Evolutionary conservation across 78 protist genomes (phyloP).

Genomic region (Mantamonas sphyraenae): DNA sequence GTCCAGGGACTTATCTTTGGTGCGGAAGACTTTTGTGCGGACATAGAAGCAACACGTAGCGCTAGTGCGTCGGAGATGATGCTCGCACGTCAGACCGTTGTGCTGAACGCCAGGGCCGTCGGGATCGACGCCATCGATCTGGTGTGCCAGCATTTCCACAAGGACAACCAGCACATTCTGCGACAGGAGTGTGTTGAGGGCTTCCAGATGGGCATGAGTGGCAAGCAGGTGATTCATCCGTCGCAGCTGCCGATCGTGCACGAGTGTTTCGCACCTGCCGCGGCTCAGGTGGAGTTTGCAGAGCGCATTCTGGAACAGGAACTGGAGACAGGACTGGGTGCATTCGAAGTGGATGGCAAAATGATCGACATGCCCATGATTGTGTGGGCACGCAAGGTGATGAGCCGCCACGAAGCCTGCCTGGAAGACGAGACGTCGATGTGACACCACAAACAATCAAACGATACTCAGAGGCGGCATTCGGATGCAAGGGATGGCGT

Average conservation of each 20-base stretch:
- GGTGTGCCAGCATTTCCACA: background rate
- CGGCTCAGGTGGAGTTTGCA: background rate
- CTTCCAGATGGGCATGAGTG: background rate
- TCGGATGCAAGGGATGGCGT: no score
- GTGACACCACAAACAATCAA: no score
- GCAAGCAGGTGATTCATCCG: conserved; percentile 16
- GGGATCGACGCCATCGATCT: conserved; percentile 11
- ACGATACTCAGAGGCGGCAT: no score
- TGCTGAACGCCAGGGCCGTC: background rate
- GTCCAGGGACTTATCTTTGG: background rate
- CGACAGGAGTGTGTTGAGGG: conserved; percentile 1
- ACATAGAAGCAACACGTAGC: background rate
- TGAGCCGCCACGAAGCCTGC: no score
- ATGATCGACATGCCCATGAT: background rate
- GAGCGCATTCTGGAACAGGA: background rate
- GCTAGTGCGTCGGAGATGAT: background rate
- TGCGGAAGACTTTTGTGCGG: conserved; percentile 12
- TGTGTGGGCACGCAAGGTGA: background rate
- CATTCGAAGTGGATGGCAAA: background rate
- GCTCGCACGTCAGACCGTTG: background rate
- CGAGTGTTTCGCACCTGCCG: background rate
- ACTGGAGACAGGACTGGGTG: background rate
- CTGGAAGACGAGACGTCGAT: no score
- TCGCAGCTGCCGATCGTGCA: background rate
- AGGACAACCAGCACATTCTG: background rate